Conservation (phyloP, 768 basidiomycete species). For the Hygrocybe punicea region DNA sequence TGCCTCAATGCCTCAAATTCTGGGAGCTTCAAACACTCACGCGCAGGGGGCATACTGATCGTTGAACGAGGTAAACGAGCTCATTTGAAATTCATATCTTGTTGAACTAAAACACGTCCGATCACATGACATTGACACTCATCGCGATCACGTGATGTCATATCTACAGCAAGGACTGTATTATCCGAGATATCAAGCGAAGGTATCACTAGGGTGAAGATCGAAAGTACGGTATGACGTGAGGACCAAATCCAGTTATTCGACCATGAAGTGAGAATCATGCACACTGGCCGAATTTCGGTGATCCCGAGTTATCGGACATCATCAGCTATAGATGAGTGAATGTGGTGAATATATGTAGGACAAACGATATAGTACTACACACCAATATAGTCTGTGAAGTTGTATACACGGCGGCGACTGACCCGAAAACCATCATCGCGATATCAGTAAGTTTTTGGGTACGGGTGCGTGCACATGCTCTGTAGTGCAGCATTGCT, state of each 20-base stretch:
- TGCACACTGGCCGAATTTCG: conserved; percentile 12
- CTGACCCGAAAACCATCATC: conserved; percentile 71
- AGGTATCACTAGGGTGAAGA: too few relatives aligned
- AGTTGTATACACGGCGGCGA: conserved; percentile 76
- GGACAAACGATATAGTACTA: conserved; percentile 1
- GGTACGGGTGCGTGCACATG: conserved; percentile 67
- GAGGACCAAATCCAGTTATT: too few relatives aligned
- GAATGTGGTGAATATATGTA: not conserved
- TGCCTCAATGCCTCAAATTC: too few relatives aligned
- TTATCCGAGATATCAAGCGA: too few relatives aligned
- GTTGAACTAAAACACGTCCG: not conserved
- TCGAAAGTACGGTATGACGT: too few relatives aligned
- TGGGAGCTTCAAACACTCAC: too few relatives aligned
- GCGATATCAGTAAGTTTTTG: conserved; percentile 67
- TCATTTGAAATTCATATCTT: too few relatives aligned
- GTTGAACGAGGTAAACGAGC: too few relatives aligned
- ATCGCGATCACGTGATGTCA: not conserved
- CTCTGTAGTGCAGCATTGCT: conserved; percentile 86
- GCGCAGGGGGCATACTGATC: too few relatives aligned
- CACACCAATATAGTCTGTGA: conserved; percentile 69
- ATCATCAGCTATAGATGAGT: conserved; percentile 9
- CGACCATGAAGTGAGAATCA: conserved; percentile 5
- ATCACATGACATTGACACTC: not conserved
- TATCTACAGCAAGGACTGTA: too few relatives aligned
- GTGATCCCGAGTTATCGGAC: conserved; percentile 4